Conservation (phyloP, 2,329 filamentous ascomycete genomes). For the Chalara sp. region DNA sequence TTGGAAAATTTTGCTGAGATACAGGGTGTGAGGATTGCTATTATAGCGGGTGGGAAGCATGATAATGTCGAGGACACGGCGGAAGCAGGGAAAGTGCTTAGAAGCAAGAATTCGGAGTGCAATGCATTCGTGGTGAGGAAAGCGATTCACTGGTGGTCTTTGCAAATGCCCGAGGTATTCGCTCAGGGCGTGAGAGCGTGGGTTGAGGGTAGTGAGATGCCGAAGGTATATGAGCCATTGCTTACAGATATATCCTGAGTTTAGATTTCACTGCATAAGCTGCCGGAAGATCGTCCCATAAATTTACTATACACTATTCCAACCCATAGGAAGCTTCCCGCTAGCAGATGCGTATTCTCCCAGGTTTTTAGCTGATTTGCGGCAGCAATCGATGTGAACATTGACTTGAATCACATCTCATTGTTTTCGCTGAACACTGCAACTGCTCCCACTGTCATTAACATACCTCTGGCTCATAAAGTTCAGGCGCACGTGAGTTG, state of each 20-base stretch:
- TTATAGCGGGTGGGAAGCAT: conserved; percentile 5
- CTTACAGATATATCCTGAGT: background rate
- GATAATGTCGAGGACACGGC: conserved; percentile 2
- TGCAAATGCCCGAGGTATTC: conserved; percentile 5
- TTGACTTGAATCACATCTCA: background rate
- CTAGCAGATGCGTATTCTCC: conserved; percentile 1
- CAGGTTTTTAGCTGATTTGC: conserved; percentile 2
- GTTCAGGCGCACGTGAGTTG: background rate
- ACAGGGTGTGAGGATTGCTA: conserved; percentile 4
- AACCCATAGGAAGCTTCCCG: background rate
- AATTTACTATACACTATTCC: background rate
- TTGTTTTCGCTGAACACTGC: background rate
- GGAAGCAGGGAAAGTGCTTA: conserved; percentile 3
- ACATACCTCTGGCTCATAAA: too few relatives aligned
- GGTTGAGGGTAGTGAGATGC: conserved; percentile 3
- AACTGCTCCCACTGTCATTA: too few relatives aligned
- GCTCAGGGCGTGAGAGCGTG: conserved; percentile 4
- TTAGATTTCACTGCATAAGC: conserved; percentile 3
- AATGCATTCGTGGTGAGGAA: conserved; percentile 6
- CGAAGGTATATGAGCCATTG: conserved; percentile 1
- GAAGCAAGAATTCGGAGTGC: conserved; percentile 4
- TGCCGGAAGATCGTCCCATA: background rate
- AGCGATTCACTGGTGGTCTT: conserved; percentile 4
- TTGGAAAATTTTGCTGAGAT: conserved; percentile 4
- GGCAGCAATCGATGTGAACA: conserved; percentile 1